Evolutionary conservation across 805 yeast species (phyloP), one percentile per base, ranked within the genome.

Genomic region (Suhomyces faveliae): DNA sequence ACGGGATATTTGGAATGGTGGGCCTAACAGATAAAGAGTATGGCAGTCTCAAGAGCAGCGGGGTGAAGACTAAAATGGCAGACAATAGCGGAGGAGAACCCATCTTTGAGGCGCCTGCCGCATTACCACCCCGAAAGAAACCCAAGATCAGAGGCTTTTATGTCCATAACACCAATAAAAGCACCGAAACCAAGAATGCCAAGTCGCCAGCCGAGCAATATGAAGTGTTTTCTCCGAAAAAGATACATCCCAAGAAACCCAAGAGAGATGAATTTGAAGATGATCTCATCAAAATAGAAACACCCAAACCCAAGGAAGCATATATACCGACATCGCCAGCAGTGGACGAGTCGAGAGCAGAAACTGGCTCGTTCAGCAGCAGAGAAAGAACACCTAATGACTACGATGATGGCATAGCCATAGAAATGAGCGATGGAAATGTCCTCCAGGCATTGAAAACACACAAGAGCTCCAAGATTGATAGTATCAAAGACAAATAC

Each of bases 391-490:
- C 19, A 6, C 27, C 13, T 19, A 20, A 10, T 9, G 50, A 33
- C 9, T 41, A 51, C 43, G 45, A 45, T 9, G 47, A 40, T 24
- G 37, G 37, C 1, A 43, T 51, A 35, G 54, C 51, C n/a, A 40
- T 39, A 10, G 29, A 39, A 3, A 25, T 51, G 19, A 42, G 44
- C 38, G 33, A 46, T 10, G 57, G 55, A 2, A 50, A 57, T 17
- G 51, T 52, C 3, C 48, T 60, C 15, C 46, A 52, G 15, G 55
- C 53, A 8, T 44, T 55, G 13, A 52, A 55, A 20, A 48, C 51
- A 8, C 49, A 51, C 19, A 48, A 51, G 13, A 43, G 46, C n/a
- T 42, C 53, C 15, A 44, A 53, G 35, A 51, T 51, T 11, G 54
- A 46, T 4, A 49, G 43, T 6, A 46, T 59, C 4, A 53, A 45